Evolutionary conservation across 306 rosid genomes (phyloP).

Genomic region (Purshia tridentata): DNA sequence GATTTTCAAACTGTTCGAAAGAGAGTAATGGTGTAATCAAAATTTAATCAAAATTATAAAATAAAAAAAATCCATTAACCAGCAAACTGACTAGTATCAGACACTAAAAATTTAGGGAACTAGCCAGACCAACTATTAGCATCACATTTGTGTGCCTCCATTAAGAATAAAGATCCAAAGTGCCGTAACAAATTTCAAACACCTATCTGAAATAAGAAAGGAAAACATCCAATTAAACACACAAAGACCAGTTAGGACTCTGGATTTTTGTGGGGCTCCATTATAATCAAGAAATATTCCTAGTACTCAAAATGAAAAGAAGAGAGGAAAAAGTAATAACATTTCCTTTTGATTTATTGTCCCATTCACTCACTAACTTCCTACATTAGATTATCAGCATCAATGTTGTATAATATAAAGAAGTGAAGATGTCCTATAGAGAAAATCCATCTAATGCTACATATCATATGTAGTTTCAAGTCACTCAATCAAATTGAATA

Average conservation of each 20-base stretch:
- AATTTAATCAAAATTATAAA: neutral
- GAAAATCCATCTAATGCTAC: neutral
- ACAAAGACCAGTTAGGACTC: neutral
- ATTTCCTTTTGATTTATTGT: neutral
- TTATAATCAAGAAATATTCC: conserved; percentile 7
- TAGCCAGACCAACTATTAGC: conserved; percentile 1
- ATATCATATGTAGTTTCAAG: conserved; percentile 15
- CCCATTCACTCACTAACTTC: neutral
- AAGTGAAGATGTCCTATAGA: neutral
- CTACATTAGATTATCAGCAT: neutral
- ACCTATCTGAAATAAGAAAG: neutral
- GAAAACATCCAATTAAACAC: neutral
- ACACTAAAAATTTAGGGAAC: neutral
- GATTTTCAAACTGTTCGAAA: conserved; percentile 4
- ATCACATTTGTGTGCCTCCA: neutral
- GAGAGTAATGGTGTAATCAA: neutral
- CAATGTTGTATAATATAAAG: neutral
- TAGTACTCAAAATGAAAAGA: neutral
- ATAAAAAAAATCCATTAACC: neutral
- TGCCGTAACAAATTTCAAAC: neutral
- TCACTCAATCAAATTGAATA: neutral
- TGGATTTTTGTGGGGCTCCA: neutral
- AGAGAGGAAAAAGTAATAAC: neutral
- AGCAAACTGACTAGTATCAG: neutral
- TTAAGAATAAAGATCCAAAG: neutral